Percentiles rank a stretch among this genome's conserved stretches.
Evolutionary conservation across 495 filamentous ascomycete genomes (phyloP).

Genomic region (Geoglossum glabrum): DNA sequence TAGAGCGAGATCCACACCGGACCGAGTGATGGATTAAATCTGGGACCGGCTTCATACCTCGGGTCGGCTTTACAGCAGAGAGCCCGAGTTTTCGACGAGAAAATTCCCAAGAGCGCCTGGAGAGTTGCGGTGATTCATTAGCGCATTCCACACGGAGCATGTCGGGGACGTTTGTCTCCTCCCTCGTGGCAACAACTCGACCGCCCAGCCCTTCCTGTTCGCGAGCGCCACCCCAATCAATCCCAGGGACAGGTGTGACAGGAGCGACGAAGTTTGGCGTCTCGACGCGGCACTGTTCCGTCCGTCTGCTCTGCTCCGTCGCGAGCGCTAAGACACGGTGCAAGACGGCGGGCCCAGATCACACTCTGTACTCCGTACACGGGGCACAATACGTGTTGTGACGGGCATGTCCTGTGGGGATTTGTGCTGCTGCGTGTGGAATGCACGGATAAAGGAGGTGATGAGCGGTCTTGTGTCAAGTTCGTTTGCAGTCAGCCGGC

Average conservation of each 20-base stretch:
- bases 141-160: no score
- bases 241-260: not conserved
- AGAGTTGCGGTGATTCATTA: not conserved
- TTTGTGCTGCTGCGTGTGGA: not conserved
- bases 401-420: not conserved
- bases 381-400: not conserved
- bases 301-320: no score
- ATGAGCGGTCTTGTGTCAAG: slow-evolving; percentile 1
- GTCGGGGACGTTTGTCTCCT: not conserved
- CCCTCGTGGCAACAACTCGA: not conserved
- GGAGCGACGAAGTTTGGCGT: not conserved
- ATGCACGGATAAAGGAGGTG: not conserved
- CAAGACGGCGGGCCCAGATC: no score
- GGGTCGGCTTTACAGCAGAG: not conserved
- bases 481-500: slow-evolving; percentile 3
- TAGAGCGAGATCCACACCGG: not conserved
- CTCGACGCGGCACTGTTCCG: no score
- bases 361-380: no score
- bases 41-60: not conserved
- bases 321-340: no score
- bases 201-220: not conserved
- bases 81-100: not conserved
- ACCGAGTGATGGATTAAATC: not conserved
- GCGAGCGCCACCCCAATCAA: not conserved
- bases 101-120: not conserved